phyloP scores from a whole-genome alignment of 768 basidiomycete species.

The Amanita muscaria region DNA sequence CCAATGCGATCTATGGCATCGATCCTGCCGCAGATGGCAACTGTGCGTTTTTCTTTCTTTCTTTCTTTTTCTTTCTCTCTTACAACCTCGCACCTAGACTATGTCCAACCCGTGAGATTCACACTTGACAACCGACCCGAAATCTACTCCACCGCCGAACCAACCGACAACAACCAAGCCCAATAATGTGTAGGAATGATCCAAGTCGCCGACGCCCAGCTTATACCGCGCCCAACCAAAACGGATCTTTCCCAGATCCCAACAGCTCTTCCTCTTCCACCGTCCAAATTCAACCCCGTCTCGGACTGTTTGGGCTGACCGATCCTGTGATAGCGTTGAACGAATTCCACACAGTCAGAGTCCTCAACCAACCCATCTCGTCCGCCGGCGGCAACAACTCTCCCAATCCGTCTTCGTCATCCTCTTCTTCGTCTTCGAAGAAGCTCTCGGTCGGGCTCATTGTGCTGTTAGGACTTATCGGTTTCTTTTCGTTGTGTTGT shows the following conservation, averaged over 20 bases:
- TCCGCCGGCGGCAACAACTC: constrained; percentile 5
- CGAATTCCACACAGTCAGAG: constrained; percentile 64
- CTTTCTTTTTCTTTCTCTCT: neutral
- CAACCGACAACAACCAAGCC: constrained; percentile 32
- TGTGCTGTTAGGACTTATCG: constrained; percentile 49
- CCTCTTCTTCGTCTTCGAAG: constrained; percentile 15
- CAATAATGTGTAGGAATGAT: constrained; percentile 58
- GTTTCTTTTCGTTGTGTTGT: constrained; percentile 50
- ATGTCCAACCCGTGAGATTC: constrained; percentile 66
- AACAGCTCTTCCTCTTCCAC: too few species aligned
- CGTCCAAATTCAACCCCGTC: constrained; percentile 11
- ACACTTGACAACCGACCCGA: constrained; percentile 49
- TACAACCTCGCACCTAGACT: constrained; percentile 54
- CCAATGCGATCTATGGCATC: constrained; percentile 72
- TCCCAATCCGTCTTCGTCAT: constrained; percentile 9
- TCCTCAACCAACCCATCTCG: constrained; percentile 51
- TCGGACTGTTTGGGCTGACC: constrained; percentile 60
- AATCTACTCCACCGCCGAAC: constrained; percentile 49
- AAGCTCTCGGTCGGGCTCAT: constrained; percentile 51
- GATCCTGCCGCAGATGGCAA: constrained; percentile 48
- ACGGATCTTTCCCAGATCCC: constrained; percentile 30
- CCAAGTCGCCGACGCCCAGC: constrained; percentile 40
- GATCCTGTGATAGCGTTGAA: constrained; percentile 50
- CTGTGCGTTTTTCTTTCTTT: constrained; percentile 40
- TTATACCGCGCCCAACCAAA: too few species aligned